Conservation (phyloP, 371 early-diverging fungal species). For the Saksenaea oblongispora region DNA sequence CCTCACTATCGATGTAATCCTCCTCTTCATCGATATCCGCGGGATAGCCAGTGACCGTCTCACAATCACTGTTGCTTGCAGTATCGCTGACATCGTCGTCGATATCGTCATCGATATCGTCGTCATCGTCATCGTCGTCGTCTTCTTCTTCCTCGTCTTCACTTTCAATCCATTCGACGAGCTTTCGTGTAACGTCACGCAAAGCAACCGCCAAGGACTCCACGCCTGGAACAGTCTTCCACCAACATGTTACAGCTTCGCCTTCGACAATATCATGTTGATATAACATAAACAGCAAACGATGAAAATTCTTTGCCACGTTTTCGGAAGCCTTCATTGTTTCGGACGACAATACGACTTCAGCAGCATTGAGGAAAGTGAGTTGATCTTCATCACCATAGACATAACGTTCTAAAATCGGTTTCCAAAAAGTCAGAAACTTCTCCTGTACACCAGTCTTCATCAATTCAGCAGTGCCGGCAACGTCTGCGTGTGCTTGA, state of each 20-base stretch:
- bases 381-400: constrained; percentile 29
- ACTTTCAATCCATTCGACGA: constrained; percentile 30
- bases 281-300: constrained; percentile 39
- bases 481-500: constrained; percentile 7
- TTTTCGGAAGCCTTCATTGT: constrained; percentile 11
- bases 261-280: constrained; percentile 45
- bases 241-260: constrained; percentile 43
- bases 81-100: constrained; percentile 13
- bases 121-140: constrained; percentile 14
- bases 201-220: constrained; percentile 8
- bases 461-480: constrained; percentile 14
- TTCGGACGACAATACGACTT: constrained; percentile 6
- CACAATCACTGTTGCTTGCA: background rate
- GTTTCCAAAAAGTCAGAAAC: constrained; percentile 43
- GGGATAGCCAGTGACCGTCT: background rate
- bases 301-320: constrained; percentile 32
- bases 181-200: constrained; percentile 24
- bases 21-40: background rate
- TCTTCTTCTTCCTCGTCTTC: constrained; percentile 25
- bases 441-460: constrained; percentile 27
- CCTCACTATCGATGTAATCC: background rate
- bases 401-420: constrained; percentile 35
- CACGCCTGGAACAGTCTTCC: constrained; percentile 19
- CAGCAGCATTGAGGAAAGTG: constrained; percentile 33
- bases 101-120: constrained; percentile 4